Evolutionary conservation across 108 stramenopile species (phyloP).

Genomic region (Skeletonema tropicum): DNA sequence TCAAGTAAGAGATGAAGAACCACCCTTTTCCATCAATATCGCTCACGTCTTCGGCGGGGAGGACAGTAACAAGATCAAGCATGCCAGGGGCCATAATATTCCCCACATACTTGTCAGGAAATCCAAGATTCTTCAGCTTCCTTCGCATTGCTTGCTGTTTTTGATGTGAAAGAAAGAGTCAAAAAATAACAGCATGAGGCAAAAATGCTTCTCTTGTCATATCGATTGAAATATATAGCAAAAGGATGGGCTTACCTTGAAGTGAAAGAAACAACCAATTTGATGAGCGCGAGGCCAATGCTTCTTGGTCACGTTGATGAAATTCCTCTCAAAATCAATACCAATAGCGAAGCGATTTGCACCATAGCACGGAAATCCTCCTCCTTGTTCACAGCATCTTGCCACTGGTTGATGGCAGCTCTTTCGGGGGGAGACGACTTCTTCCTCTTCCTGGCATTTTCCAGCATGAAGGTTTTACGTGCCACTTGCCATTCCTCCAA

Average conservation of each 20-base stretch:
- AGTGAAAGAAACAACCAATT: slow-evolving; percentile 9
- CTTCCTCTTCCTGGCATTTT: too few species aligned
- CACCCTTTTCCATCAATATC: neutral
- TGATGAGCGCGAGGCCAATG: neutral
- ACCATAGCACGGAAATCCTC: too few species aligned
- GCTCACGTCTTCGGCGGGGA: neutral
- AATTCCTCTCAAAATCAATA: neutral
- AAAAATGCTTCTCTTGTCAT: too few species aligned
- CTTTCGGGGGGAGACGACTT: too few species aligned
- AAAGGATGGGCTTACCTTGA: neutral
- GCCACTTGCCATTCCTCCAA: too few species aligned
- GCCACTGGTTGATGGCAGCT: too few species aligned
- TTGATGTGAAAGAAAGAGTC: neutral
- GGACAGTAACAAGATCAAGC: neutral
- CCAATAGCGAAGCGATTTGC: neutral
- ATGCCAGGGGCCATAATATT: neutral
- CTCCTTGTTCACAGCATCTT: too few species aligned
- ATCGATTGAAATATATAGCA: too few species aligned
- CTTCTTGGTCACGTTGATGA: neutral
- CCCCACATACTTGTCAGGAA: too few species aligned
- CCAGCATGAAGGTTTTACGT: too few species aligned
- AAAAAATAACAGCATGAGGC: too few species aligned
- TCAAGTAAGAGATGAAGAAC: neutral
- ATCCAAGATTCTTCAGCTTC: too few species aligned
- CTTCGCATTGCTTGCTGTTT: neutral